Percentiles rank a stretch among this genome's conserved stretches.
These are phyloP conservation scores for Persicaria maculosa DNA, from an alignment of 148 eudicot genomes.

Conservation along the genomic window DNA sequence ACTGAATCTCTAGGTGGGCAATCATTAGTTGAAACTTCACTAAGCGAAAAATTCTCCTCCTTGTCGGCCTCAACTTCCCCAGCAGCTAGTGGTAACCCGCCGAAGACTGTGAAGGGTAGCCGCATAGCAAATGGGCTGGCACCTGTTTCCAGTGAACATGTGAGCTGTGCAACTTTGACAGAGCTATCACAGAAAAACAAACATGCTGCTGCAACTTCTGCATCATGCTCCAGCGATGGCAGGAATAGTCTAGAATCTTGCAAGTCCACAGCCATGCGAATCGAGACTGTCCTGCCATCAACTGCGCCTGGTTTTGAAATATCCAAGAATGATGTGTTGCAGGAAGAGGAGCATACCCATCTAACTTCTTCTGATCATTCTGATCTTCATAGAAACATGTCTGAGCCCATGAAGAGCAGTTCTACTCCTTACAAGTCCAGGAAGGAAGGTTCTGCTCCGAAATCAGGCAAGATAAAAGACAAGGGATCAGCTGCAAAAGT, in stretches of 20 bases:
- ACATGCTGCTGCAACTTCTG: slow-evolving; percentile 15
- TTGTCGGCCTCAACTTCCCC: slow-evolving; percentile 24
- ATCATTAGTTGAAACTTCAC: slow-evolving; percentile 9
- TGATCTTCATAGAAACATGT: slow-evolving; percentile 15
- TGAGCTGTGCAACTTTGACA: slow-evolving; percentile 15
- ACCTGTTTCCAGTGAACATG: slow-evolving; percentile 15
- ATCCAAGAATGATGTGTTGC: slow-evolving; percentile 21
- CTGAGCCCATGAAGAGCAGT: slow-evolving; percentile 20
- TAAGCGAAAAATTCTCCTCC: slow-evolving; percentile 15
- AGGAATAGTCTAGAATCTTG: slow-evolving; percentile 17
- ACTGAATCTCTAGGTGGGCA: not conserved
- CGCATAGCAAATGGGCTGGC: slow-evolving; percentile 12
- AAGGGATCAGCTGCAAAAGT: slow-evolving; percentile 32
- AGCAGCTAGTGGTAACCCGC: slow-evolving; percentile 16
- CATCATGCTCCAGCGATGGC: slow-evolving; percentile 18
- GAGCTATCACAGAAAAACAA: slow-evolving; percentile 22
- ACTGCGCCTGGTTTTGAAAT: slow-evolving; percentile 16
- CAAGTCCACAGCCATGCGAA: slow-evolving; percentile 13
- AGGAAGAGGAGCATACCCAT: slow-evolving; percentile 15
- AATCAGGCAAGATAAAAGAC: slow-evolving; percentile 24
- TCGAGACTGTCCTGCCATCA: slow-evolving; percentile 16
- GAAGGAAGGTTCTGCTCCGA: slow-evolving; percentile 13
- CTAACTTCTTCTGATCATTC: slow-evolving; percentile 23
- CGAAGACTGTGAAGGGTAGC: slow-evolving; percentile 12
- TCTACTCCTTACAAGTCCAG: slow-evolving; percentile 5